Evolutionary conservation across 1,284 basidiomycete genomes (phyloP).

Genomic region (Neolentinus lepideus): DNA sequence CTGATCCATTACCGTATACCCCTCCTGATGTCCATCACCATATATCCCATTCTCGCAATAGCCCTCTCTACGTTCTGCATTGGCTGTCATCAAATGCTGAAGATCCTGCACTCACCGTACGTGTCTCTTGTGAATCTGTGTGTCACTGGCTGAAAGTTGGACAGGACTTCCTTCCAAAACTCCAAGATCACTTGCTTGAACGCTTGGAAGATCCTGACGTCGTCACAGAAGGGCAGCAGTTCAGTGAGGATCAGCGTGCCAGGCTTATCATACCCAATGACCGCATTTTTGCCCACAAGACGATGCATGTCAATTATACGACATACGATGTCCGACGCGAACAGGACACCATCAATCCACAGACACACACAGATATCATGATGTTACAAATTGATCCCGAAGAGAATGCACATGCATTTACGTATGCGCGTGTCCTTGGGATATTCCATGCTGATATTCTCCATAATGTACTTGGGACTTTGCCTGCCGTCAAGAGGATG

Average conservation of each 20-base stretch:
- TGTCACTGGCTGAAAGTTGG: too few relatives aligned
- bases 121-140: not conserved
- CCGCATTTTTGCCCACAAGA: conserved; percentile 18
- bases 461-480: not conserved
- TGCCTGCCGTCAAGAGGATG: conserved; percentile 4
- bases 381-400: conserved; percentile 11
- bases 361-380: conserved; percentile 21
- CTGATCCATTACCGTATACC: not conserved
- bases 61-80: conserved; percentile 8
- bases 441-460: conserved; percentile 22
- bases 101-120: conserved; percentile 18
- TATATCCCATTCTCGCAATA: conserved; percentile 12
- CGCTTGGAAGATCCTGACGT: conserved; percentile 6
- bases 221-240: conserved; percentile 4
- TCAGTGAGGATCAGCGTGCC: not conserved
- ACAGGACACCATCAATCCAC: conserved; percentile 28
- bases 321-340: conserved; percentile 24
- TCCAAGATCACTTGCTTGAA: conserved; percentile 16
- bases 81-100: conserved; percentile 10
- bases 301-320: conserved; percentile 22
- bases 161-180: conserved; percentile 16
- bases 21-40: conserved; percentile 10
- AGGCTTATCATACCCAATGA: conserved; percentile 14
- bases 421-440: conserved; percentile 24
- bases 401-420: conserved; percentile 16